Base-by-base conservation (phyloP, 441 rosid genomes). In the Viola pubescens region DNA sequence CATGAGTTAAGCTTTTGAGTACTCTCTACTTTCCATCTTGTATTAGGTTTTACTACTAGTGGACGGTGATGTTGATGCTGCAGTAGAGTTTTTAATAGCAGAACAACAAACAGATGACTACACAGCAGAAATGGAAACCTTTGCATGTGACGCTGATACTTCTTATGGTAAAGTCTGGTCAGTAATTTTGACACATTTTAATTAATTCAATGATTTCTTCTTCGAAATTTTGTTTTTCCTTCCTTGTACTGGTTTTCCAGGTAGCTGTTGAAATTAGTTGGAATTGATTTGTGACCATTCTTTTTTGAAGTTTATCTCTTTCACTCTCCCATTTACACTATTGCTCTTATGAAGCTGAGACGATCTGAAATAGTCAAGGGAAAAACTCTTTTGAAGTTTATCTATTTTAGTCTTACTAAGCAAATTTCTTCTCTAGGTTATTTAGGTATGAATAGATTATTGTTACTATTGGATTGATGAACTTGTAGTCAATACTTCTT, bases 51-150 rank as follows among this genome's bases (percentile, higher is more conserved):
- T 91, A 63, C 64, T 77, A 60, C 83, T 82, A 78, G 95, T 87
- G 54, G 77, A 73, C 56, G 96, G 90, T 54, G 90, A 89, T 75
- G 83, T 81, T 55, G 90, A 85, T 73, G 89, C 94, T 62, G 91
- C 94, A 7, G 79, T 87, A 58, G 95, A 92, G 70, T 87, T 80
- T 66, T 73, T 92, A 68, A 45, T 82, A 66, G 94, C 95, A 47
- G 91, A 92, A 57, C 81, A 67, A 68, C 79, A 66, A 63, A 14
- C 74, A 53, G 90, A 65, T 55, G 72, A 76, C 59, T 51, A 49
- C 60, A 43, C 65, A 52, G 61, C 56, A 19, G 73, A 76, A 75
- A 65, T 64, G 70, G 70, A 64, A 72, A 59, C 51, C 53, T 48
- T 70, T 66, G 38, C 70, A 13, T 54, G 66, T 63, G 61, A 62